These are phyloP conservation scores for Suillus placidus DNA, from an alignment of 768 basidiomycete genomes.

Conservation along the genomic window DNA sequence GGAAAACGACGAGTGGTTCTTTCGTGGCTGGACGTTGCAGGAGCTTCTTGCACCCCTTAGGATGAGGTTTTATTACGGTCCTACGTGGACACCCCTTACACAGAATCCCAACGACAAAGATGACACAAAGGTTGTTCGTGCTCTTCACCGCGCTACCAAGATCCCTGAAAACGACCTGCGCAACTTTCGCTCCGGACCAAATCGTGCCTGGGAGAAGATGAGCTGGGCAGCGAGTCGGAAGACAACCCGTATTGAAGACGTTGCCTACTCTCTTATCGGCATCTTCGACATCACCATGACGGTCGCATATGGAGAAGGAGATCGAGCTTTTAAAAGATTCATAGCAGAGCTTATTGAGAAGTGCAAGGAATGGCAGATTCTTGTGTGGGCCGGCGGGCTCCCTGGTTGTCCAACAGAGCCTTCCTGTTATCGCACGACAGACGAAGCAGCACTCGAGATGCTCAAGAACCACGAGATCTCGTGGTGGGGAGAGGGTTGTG, in stretches of 20 bases:
- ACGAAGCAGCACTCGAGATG: background rate
- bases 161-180: conserved; percentile 11
- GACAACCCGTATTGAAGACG: conserved; percentile 21
- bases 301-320: conserved; percentile 22
- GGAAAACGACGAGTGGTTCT: conserved; percentile 17
- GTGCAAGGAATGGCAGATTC: conserved; percentile 15
- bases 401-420: conserved; percentile 1
- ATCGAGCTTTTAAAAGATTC: conserved; percentile 18
- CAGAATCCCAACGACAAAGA: conserved; percentile 7
- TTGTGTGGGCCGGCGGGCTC: conserved; percentile 9
- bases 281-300: conserved; percentile 19
- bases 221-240: conserved; percentile 19
- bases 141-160: conserved; percentile 5
- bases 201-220: conserved; percentile 11
- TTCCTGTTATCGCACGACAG: background rate
- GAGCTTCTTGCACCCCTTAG: conserved; percentile 18
- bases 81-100: conserved; percentile 12
- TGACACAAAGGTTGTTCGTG: background rate
- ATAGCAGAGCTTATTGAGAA: conserved; percentile 10
- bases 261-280: conserved; percentile 20
- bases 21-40: conserved; percentile 18
- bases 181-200: conserved; percentile 7
- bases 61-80: conserved; percentile 16
- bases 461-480: conserved; percentile 6
- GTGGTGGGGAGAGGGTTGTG: conserved; percentile 4